Percentiles rank a stretch among this genome's conserved stretches.
Evolutionary conservation across 805 yeast species (phyloP).

Genomic region (Metschnikowia arizonensis): DNA sequence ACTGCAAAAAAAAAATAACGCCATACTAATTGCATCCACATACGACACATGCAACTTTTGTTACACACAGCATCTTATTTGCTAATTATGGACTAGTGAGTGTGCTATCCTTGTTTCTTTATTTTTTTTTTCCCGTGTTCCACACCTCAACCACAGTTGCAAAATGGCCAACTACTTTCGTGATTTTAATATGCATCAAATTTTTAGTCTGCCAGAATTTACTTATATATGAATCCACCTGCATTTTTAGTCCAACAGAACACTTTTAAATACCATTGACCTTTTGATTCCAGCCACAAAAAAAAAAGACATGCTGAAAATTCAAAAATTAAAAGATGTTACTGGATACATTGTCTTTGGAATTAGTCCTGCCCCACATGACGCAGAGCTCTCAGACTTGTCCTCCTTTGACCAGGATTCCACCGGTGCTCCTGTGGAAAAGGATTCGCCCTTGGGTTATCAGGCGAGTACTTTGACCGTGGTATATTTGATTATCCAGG

Average conservation of each 20-base stretch:
- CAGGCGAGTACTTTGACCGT: constrained; percentile 44
- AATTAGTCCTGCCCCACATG: constrained; percentile 8
- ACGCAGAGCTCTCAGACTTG: constrained; percentile 4
- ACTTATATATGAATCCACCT: neutral
- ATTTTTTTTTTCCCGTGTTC: neutral
- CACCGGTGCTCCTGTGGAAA: constrained; percentile 41
- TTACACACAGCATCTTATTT: neutral
- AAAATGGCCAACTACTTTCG: neutral
- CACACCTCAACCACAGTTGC: constrained; percentile 7
- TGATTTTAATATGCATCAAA: neutral
- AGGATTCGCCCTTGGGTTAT: constrained; percentile 35
- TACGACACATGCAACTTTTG: neutral
- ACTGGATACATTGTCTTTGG: constrained; percentile 13
- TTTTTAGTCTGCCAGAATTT: neutral
- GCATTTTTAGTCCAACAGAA: neutral
- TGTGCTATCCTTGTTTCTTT: too few species aligned
- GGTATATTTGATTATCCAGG: constrained; percentile 59
- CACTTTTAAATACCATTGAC: neutral
- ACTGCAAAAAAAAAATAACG: constrained; percentile 1
- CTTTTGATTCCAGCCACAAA: neutral
- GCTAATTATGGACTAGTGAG: neutral
- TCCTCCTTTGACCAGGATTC: constrained; percentile 17
- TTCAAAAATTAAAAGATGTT: constrained; percentile 8
- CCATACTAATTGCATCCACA: neutral
- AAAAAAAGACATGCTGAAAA: constrained; percentile 1